Evolutionary conservation across 345 rosid species (phyloP).

Genomic region (Bruguiera parviflora): DNA sequence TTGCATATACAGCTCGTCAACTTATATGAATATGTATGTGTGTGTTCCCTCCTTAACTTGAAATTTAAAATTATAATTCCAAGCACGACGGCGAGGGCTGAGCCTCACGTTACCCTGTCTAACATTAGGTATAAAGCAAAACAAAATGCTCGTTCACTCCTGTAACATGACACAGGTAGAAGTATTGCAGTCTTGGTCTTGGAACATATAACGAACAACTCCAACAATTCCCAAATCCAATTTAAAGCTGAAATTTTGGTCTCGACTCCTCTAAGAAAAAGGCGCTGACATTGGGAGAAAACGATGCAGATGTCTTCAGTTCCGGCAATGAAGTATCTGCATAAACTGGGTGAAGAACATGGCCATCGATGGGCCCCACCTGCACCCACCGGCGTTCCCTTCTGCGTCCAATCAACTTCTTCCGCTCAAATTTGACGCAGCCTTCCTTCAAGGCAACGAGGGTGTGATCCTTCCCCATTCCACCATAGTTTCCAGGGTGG

Average conservation of each 20-base stretch:
- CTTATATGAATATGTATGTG: too few species aligned
- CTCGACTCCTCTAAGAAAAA: neutral
- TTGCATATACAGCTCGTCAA: too few species aligned
- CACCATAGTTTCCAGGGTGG: slow-evolving; percentile 84
- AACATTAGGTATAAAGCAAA: too few species aligned
- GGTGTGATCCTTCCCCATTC: slow-evolving; percentile 74
- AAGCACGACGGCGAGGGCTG: too few species aligned
- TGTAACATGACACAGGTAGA: neutral
- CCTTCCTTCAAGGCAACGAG: slow-evolving; percentile 72
- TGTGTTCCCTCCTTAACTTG: too few species aligned
- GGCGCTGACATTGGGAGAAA: neutral
- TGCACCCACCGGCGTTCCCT: slow-evolving; percentile 45
- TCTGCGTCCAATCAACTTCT: slow-evolving; percentile 65
- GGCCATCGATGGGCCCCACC: slow-evolving; percentile 69
- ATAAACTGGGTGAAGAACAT: slow-evolving; percentile 70
- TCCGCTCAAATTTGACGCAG: slow-evolving; percentile 61
- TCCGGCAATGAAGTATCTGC: slow-evolving; percentile 13
- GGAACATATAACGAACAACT: neutral
- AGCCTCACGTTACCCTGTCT: too few species aligned
- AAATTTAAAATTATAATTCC: too few species aligned
- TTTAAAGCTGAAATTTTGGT: neutral
- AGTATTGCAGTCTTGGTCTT: neutral
- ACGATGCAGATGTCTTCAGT: slow-evolving; percentile 9
- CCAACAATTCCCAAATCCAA: neutral
- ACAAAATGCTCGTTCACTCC: too few species aligned